These are phyloP conservation scores for Termitomyces sp. DNA, from an alignment of 768 basidiomycete species.

Conservation along the genomic window DNA sequence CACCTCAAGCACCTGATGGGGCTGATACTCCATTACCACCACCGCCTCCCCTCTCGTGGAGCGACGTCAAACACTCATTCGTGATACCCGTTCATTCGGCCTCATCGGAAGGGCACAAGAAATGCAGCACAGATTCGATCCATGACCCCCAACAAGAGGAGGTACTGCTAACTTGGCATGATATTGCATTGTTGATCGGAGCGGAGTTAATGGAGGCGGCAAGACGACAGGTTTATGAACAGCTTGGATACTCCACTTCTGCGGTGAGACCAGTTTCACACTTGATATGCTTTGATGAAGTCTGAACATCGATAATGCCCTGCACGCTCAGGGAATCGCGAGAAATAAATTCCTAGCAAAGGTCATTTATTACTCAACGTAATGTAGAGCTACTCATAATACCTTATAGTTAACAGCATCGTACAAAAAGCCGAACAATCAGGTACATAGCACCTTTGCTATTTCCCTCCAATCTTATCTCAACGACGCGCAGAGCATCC, in stretches of 20 bases:
- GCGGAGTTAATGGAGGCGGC: conserved; percentile 82
- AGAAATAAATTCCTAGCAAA: conserved; percentile 96
- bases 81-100: conserved; percentile 51
- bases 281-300: not conserved
- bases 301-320: not conserved
- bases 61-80: conserved; percentile 54
- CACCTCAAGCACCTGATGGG: conserved; percentile 61
- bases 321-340: conserved; percentile 62
- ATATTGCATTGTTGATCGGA: conserved; percentile 83
- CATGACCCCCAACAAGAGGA: conserved; percentile 17
- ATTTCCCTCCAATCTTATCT: not conserved
- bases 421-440: conserved; percentile 85
- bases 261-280: conserved; percentile 49
- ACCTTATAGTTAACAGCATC: conserved; percentile 73
- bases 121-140: conserved; percentile 1
- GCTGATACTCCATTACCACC: conserved; percentile 74
- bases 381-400: conserved; percentile 2
- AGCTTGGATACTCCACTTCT: conserved; percentile 90
- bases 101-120: conserved; percentile 16
- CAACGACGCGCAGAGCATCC: conserved; percentile 54
- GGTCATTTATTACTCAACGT: conserved; percentile 31
- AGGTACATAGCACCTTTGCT: conserved; percentile 38
- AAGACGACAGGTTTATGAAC: conserved; percentile 56
- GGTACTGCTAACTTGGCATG: conserved; percentile 70
- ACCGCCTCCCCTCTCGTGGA: conserved; percentile 63